Base-by-base conservation (phyloP, 73 alveolate genomes). In the Paraurostyla sp. region DNA sequence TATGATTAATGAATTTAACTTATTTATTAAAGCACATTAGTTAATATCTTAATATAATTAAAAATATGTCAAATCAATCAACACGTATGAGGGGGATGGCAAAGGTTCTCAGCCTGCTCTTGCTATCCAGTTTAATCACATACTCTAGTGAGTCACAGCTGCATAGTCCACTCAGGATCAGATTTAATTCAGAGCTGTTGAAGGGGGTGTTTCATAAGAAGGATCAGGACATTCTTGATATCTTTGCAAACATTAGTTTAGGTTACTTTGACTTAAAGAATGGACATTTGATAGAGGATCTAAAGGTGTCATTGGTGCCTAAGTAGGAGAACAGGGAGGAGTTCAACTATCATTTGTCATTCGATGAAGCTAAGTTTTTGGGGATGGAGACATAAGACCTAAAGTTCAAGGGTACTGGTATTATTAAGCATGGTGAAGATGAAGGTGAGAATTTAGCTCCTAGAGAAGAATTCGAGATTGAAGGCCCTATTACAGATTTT, bases 381-480 rank as follows among this genome's bases (percentile, higher is more conserved):
- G 89, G 89, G 16, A 49, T 78, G 45, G 89, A 78, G 20, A 23
- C 68, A 52, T 35, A 78, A 40, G 89, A 78, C 35, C n/a, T 78
- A 40, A 54, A 16, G 32, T 32, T 78, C 48, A 7, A 36, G 48
- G 89, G 89, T 29, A 43, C 0, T 0, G 89, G 80, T 2, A 33
- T 4, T 20, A 42, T 78, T 15, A 33, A 23, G 27, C 76, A 42
- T 54, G 68, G 68, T 15, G 27, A 22, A 3, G 82, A 40, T 9
- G 82, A 65, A 38, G 32, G 16, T 9, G 71, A 4, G 41, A 23
- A 40, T 29, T n/a, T n/a, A n/a, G n/a, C n/a, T n/a, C n/a, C n/a
- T n/a, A 32, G 16, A 22, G 89, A 78, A 54, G 56, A 52, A 52
- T 46, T 78, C 76, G 50, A 40, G 33, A 29, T 78, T 20, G 58